Evolutionary conservation across 768 basidiomycete genomes (phyloP).

Genomic region (Fistulinella prunicolor): DNA sequence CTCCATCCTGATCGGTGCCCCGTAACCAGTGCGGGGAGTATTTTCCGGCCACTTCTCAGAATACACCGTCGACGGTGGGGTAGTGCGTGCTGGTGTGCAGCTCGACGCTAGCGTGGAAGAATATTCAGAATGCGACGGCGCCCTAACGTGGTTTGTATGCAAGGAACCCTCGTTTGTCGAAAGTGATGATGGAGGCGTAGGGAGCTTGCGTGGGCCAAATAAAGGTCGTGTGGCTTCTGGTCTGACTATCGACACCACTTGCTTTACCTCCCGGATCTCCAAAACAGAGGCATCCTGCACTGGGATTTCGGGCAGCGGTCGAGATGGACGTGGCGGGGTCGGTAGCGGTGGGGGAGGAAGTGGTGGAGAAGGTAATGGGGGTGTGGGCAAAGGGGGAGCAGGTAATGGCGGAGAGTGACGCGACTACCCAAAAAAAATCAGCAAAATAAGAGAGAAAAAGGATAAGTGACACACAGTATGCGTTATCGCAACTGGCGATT

Average conservation of each 20-base stretch:
- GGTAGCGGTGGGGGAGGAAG: conserved; percentile 27
- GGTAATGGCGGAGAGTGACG: conserved; percentile 26
- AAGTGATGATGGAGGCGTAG: conserved; percentile 29
- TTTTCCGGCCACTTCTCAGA: conserved; percentile 33
- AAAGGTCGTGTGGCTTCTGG: conserved; percentile 21
- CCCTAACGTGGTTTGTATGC: conserved; percentile 13
- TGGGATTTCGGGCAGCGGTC: conserved; percentile 31
- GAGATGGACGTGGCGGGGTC: conserved; percentile 27
- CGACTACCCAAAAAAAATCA: conserved; percentile 17
- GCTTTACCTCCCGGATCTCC: conserved; percentile 21
- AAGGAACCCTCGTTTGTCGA: conserved; percentile 24
- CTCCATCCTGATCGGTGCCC: conserved; percentile 22
- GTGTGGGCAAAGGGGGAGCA: conserved; percentile 6
- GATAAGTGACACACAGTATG: conserved; percentile 22
- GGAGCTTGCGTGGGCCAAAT: conserved; percentile 29
- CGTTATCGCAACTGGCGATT: conserved; percentile 29
- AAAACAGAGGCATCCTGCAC: conserved; percentile 13
- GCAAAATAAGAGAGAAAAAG: conserved; percentile 1
- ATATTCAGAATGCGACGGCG: conserved; percentile 21
- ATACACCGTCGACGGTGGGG: conserved; percentile 27
- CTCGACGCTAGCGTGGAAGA: conserved; percentile 26
- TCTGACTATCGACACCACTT: conserved; percentile 6
- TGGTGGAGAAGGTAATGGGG: conserved; percentile 17
- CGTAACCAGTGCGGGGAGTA: conserved; percentile 22
- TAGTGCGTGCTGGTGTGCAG: conserved; percentile 28